A percentile compares a stretch with the other conserved stretches of the same genome.
Conservation (phyloP, 164 flowering plant species). For the Piper betle region DNA sequence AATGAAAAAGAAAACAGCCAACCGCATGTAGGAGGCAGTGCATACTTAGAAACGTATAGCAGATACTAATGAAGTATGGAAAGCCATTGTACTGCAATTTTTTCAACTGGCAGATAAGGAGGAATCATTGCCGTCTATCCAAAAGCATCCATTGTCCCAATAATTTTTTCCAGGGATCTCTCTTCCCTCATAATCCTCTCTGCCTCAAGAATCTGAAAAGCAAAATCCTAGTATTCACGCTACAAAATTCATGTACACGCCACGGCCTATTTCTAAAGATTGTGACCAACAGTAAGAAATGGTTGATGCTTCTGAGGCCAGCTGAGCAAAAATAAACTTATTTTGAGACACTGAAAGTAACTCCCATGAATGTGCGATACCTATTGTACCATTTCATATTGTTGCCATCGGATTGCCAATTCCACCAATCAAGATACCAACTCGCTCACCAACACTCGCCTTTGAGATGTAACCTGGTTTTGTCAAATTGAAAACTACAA, state of each 20-base stretch:
- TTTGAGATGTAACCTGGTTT: slow-evolving; percentile 77
- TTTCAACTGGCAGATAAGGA: too few relatives aligned
- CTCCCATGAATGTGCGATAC: not conserved
- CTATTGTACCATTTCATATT: slow-evolving; percentile 9
- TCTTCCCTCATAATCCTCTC: not conserved
- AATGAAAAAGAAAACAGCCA: too few relatives aligned
- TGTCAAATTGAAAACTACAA: slow-evolving; percentile 81
- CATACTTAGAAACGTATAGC: too few relatives aligned
- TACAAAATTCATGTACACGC: not conserved
- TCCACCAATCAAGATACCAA: slow-evolving; percentile 91
- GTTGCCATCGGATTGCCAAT: slow-evolving; percentile 25
- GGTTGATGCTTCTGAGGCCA: not conserved
- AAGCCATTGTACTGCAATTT: too few relatives aligned
- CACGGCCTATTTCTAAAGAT: not conserved
- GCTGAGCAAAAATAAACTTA: not conserved
- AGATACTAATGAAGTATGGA: too few relatives aligned
- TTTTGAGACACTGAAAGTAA: not conserved
- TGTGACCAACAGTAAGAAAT: not conserved
- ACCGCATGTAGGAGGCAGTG: too few relatives aligned
- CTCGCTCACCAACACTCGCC: slow-evolving; percentile 79
- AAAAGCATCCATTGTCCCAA: too few relatives aligned
- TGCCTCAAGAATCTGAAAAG: not conserved
- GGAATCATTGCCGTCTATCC: too few relatives aligned
- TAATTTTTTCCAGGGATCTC: not conserved
- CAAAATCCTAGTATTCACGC: too few relatives aligned